Evolutionary conservation across 768 basidiomycete genomes (phyloP), one percentile per base, ranked within the genome.

Genomic region (Boletales sp.): DNA sequence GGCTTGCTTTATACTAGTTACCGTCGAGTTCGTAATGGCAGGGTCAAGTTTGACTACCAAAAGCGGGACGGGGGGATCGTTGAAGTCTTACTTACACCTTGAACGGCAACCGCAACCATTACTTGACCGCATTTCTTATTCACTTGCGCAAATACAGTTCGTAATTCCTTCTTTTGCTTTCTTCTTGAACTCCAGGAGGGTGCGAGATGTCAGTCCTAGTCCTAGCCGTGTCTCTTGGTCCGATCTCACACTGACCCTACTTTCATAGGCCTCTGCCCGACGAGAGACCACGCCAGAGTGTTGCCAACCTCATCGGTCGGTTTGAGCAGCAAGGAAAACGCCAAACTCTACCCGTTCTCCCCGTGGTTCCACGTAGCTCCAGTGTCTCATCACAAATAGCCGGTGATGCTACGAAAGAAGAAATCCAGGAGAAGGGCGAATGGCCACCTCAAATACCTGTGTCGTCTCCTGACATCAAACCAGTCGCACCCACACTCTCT

Each of bases 221-320:
- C 40, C 30, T 19, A 27, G 15, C 34, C 12, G 18, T 17, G 13
- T 34, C 34, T 30, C 43, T 13, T 32, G 39, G n/a, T 43, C 47
- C 30, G 49, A 54, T 57, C 43, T 50, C 47, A 35, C 30, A 42
- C 55, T 60, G 38, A 68, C 50, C 8, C 24, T 14, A 37, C 37
- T 21, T 54, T 57, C 54, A 27, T 62, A 91, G 89, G 90, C 86
- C 87, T 48, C 71, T 90, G 54, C 89, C 90, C 69, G 90, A 92
- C 76, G 90, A 93, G 72, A 81, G 86, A 63, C 89, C 90, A 43
- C 86, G 90, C 52, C 81, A 81, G 65, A 89, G 86, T 60, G 90
- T 93, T 42, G 90, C 90, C 55, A 93, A 91, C 65, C 84, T 93
- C 71, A 93, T 93, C 62, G 90, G 90, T 45, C 80, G 86, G 51